A percentile compares a stretch with the other conserved stretches of the same genome.
Conservation (phyloP, 1,284 basidiomycete genomes). For the Trametes sp. region DNA sequence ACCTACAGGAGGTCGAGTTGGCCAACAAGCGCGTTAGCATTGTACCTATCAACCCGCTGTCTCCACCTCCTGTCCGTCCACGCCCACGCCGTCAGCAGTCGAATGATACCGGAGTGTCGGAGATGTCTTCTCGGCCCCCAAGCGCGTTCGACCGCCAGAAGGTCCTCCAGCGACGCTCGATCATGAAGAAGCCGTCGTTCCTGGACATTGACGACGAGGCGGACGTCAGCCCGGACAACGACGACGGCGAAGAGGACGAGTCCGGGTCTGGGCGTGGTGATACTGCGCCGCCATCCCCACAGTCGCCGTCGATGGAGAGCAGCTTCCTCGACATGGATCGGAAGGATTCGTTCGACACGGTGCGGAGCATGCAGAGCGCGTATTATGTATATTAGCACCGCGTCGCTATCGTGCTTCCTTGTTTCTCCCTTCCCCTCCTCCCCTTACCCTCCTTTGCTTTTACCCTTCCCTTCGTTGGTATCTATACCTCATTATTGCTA, state of each 20-base stretch:
- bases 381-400: conserved; percentile 35
- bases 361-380: conserved; percentile 50
- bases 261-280: neutral
- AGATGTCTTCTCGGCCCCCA: conserved; percentile 33
- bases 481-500: conserved; percentile 40
- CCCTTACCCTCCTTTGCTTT: conserved; percentile 6
- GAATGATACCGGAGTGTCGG: conserved; percentile 14
- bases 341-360: conserved; percentile 69
- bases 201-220: conserved; percentile 66
- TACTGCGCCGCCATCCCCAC: conserved; percentile 22
- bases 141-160: conserved; percentile 40
- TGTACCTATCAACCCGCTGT: conserved; percentile 45
- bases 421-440: conserved; percentile 1
- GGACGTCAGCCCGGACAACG: conserved; percentile 44
- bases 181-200: conserved; percentile 75
- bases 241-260: conserved; percentile 16
- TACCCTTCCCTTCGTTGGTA: conserved; percentile 31
- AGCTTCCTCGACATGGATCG: conserved; percentile 72
- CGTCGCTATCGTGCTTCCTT: neutral
- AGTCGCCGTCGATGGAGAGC: conserved; percentile 42
- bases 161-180: conserved; percentile 39
- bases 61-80: conserved; percentile 45
- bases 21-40: conserved; percentile 41
- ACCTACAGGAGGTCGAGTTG: conserved; percentile 26
- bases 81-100: conserved; percentile 24